Evolutionary conservation across 2,329 filamentous ascomycete species (phyloP), one percentile per base, ranked within the genome.

Genomic region (Chalaropsis thielavioides): DNA sequence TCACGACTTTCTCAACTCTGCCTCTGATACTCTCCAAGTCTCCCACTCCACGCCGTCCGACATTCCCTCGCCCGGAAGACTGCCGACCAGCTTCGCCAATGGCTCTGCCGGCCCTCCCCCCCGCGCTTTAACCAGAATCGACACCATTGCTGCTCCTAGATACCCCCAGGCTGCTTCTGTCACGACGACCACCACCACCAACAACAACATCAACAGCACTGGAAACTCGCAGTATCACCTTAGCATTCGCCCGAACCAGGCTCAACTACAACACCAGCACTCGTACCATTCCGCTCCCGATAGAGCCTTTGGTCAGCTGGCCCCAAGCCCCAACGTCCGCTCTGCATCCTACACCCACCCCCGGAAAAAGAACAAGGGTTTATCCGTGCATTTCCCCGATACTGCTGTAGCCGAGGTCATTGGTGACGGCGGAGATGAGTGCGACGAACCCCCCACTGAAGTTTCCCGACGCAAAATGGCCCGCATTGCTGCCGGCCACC

Each of bases 391-490:
- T 65, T 96, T 96, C 71, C 82, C 81, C 63, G 84, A 89, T 69
- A 81, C 80, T 10, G 79, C 81, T 64, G 11, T 56, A 10, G 91
- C 92, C 6, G 87, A 90, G 59, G 75, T 96, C 68, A 96, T 97
- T 71, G 92, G 92, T 59, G 87, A 92, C 74, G 92, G 92, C 66
- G 92, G 92, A 41, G 92, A 96, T 71, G 91, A 96, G 73, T 87
- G 88, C 64, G 85, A 89, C 64, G 77, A 81, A 8, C 88, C 89
- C 1, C 82, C 85, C 1, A 78, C 84, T 22, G 88, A 94, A 72
- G 86, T 96, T 64, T 85, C 84, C 4, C 80, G 78, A 72, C 78
- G 76, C 68, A 86, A 81, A 27, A 41, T 35, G 24, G 46, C 66
- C 59, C 58, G 73, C 78, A 71, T 69, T 63, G 64, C 66, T 46